A percentile compares a stretch with the other conserved stretches of the same genome.
These are phyloP conservation scores for Saccharomyces paradoxus DNA, from an alignment of 805 yeast species.

Conservation along the genomic window DNA sequence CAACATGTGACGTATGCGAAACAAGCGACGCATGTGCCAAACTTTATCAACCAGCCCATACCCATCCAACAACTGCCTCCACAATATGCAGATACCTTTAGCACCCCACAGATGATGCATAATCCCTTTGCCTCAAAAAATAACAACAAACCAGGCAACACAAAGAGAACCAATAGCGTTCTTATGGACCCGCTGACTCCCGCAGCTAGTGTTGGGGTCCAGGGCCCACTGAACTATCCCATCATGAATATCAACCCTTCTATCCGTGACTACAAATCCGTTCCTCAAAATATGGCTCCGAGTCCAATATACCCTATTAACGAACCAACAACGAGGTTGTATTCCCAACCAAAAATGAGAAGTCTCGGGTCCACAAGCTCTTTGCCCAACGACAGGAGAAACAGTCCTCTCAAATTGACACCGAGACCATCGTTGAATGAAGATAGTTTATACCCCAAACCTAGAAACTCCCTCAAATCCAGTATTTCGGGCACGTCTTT, in stretches of 20 bases:
- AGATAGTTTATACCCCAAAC: background rate
- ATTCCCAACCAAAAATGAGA: background rate
- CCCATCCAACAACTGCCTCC: constrained; percentile 1
- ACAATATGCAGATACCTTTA: background rate
- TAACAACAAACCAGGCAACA: constrained; percentile 7
- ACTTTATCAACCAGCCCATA: constrained; percentile 2
- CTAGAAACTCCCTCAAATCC: background rate
- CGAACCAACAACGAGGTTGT: background rate
- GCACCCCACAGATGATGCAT: constrained; percentile 12
- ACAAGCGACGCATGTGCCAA: constrained; percentile 3
- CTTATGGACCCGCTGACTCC: constrained; percentile 20
- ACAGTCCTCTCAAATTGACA: background rate
- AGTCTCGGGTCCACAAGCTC: background rate
- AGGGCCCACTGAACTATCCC: constrained; percentile 2
- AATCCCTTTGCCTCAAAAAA: constrained; percentile 17
- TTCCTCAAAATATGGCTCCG: constrained; percentile 3
- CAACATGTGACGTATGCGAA: background rate
- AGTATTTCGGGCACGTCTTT: background rate
- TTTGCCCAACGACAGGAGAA: background rate
- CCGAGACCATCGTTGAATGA: background rate
- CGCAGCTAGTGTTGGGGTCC: background rate
- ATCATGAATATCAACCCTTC: background rate
- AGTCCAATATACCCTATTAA: background rate
- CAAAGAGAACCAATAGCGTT: constrained; percentile 21
- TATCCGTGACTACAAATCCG: background rate